Percentiles rank a stretch among this genome's conserved stretches.
Evolutionary conservation across 1,284 basidiomycete species (phyloP).

Genomic region (Sporisorium sorghi): DNA sequence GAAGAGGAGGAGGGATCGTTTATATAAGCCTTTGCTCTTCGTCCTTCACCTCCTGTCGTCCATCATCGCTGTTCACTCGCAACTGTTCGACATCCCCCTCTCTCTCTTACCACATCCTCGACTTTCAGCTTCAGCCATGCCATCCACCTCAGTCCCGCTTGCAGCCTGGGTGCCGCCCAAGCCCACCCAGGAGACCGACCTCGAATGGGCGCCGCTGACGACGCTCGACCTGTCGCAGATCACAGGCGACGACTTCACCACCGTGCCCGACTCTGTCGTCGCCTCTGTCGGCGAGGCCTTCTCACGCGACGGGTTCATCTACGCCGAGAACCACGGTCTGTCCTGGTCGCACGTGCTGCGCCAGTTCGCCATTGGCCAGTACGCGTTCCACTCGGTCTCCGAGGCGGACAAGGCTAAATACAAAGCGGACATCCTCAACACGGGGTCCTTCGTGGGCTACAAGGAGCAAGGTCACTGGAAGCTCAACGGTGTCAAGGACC

Average conservation of each 20-base stretch:
- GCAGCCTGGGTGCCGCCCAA: slow-evolving; percentile 61
- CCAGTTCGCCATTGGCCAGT: slow-evolving; percentile 67
- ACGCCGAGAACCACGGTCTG: slow-evolving; percentile 67
- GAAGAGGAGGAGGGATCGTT: neutral
- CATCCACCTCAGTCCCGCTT: slow-evolving; percentile 20
- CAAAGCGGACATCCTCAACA: slow-evolving; percentile 62
- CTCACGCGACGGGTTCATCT: slow-evolving; percentile 63
- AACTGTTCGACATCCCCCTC: neutral
- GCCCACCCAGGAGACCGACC: slow-evolving; percentile 53
- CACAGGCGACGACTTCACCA: slow-evolving; percentile 58
- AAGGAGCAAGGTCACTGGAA: slow-evolving; percentile 72
- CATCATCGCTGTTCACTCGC: neutral
- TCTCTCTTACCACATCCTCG: neutral
- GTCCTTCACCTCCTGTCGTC: neutral
- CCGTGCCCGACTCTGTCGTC: slow-evolving; percentile 58
- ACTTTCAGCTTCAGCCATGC: slow-evolving; percentile 2
- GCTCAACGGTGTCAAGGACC: slow-evolving; percentile 68
- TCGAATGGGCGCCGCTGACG: slow-evolving; percentile 66
- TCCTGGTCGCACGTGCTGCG: slow-evolving; percentile 61
- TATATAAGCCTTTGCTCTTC: slow-evolving; percentile 3
- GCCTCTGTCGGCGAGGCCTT: slow-evolving; percentile 61
- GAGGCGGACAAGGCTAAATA: slow-evolving; percentile 61
- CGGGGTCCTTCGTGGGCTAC: slow-evolving; percentile 69
- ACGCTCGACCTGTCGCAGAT: slow-evolving; percentile 65
- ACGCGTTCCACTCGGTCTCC: slow-evolving; percentile 60